Percentiles rank a stretch among this genome's conserved stretches.
Evolutionary conservation across 140 eudicot species (phyloP).

Genomic region (Anethum foeniculum): DNA sequence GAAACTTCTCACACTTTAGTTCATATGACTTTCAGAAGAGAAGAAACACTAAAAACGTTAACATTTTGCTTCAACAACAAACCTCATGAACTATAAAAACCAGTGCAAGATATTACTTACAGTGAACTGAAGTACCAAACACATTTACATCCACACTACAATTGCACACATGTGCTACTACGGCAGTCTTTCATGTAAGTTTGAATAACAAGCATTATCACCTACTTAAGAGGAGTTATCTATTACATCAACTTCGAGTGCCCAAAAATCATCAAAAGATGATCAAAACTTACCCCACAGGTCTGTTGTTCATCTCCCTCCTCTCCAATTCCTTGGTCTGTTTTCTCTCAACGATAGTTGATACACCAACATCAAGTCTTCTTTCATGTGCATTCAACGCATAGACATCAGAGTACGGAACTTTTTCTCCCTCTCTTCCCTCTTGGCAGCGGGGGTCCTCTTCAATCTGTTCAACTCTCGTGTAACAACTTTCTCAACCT

Average conservation of each 20-base stretch:
- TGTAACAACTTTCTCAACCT: conserved; percentile 64
- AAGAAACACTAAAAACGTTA: too few species aligned
- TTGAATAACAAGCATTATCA: conserved; percentile 6
- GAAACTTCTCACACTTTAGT: too few species aligned
- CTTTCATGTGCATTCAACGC: conserved; percentile 36
- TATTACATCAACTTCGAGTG: neutral
- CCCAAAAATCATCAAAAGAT: conserved; percentile 37
- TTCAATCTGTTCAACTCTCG: conserved; percentile 48
- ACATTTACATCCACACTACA: too few species aligned
- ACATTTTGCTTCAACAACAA: too few species aligned
- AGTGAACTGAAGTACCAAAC: too few species aligned
- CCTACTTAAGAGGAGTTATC: conserved; percentile 9
- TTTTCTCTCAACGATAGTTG: conserved; percentile 52
- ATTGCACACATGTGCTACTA: neutral
- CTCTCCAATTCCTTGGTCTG: conserved; percentile 5
- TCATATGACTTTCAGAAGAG: too few species aligned
- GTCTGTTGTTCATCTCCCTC: conserved; percentile 8
- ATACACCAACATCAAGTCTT: conserved; percentile 6
- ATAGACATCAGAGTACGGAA: conserved; percentile 62
- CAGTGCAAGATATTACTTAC: too few species aligned
- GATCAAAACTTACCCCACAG: conserved; percentile 22
- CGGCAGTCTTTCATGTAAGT: neutral
- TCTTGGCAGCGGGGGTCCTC: conserved; percentile 73
- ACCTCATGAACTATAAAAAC: too few species aligned
- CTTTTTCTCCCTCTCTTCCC: conserved; percentile 54